Evolutionary conservation across 192 early-diverging fungal genomes (phyloP), one percentile per base, ranked within the genome.

Genomic region (Coemansia sp.): DNA sequence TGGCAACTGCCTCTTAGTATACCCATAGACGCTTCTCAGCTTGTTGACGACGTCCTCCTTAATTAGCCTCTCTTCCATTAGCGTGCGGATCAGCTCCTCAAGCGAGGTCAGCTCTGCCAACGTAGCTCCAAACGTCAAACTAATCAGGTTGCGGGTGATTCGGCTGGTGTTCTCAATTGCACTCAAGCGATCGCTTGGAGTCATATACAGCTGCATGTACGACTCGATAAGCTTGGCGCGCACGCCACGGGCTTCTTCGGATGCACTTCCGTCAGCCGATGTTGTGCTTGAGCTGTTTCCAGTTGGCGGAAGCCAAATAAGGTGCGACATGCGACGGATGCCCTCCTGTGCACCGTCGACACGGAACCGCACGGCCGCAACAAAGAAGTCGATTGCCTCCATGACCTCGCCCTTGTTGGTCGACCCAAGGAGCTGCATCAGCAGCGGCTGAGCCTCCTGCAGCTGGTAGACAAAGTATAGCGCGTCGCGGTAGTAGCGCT

Each of bases 311-410:
- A 82, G 86, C 89, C 89, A 99, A 18, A 99, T 89, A 44, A 98
- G 89, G 68, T 98, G 96, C 11, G 95, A 83, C 96, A 99, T 99
- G 61, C 84, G 87, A 40, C 87, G 83, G 50, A 98, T 87, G 33
- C 96, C 97, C 22, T 87, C 89, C 82, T 67, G 74, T 23, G 95
- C 89, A 6, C 77, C 81, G 44, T 93, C 93, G 65, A 99, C 83
- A 58, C 90, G 87, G 66, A 87, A 97, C 34, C 86, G 84, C 68
- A 91, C 83, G 3, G 91, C 88, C 0, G 82, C 76, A 1, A 93
- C 91, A 63, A 98, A 93, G 66, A 98, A 98, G 45, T 91, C 89
- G 90, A 99, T 99, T 1, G 88, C 86, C 61, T 98, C 96, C 57
- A 96, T 81, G 1, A 98, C 95, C 68, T 99, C 98, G 12, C 87